Conservation (phyloP, 305 asterid genomes). For the Salvia sclarea region DNA sequence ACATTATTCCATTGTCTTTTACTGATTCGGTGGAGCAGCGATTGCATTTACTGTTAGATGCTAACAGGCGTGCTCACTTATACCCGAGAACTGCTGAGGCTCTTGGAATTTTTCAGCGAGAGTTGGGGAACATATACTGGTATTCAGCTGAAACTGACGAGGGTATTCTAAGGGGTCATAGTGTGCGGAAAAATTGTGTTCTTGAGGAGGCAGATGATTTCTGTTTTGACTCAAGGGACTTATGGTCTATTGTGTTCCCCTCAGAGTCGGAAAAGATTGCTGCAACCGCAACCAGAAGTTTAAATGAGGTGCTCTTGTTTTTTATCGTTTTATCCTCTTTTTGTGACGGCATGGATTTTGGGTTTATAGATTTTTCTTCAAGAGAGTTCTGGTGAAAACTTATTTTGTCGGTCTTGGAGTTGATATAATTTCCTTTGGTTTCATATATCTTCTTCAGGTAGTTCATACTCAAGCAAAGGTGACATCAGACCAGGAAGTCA, state of each 20-base stretch:
- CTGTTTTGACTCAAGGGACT: conserved; percentile 63
- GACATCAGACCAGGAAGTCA: conserved; percentile 83
- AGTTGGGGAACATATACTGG: conserved; percentile 80
- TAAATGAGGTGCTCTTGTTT: conserved; percentile 68
- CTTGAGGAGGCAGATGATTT: conserved; percentile 62
- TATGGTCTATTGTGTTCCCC: conserved; percentile 91
- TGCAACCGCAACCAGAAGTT: conserved; percentile 73
- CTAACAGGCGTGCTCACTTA: conserved; percentile 60
- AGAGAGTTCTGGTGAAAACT: conserved; percentile 14
- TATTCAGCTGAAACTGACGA: conserved; percentile 71
- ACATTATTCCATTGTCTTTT: conserved; percentile 74
- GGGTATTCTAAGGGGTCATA: conserved; percentile 77
- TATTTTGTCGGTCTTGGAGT: conserved; percentile 12
- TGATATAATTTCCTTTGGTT: neutral
- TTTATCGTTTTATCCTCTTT: conserved; percentile 33
- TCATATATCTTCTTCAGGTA: conserved; percentile 53
- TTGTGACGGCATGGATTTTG: conserved; percentile 4
- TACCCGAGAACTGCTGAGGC: conserved; percentile 92
- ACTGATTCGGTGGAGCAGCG: conserved; percentile 92
- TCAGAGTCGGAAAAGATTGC: conserved; percentile 83
- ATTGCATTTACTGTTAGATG: conserved; percentile 76
- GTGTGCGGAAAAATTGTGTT: conserved; percentile 55
- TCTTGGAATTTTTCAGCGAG: conserved; percentile 65
- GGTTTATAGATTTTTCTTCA: conserved; percentile 12
- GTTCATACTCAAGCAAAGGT: conserved; percentile 97